phyloP scores from a whole-genome alignment of 1,139 yeast genomes.

The Nakaseomyces glabratus region DNA sequence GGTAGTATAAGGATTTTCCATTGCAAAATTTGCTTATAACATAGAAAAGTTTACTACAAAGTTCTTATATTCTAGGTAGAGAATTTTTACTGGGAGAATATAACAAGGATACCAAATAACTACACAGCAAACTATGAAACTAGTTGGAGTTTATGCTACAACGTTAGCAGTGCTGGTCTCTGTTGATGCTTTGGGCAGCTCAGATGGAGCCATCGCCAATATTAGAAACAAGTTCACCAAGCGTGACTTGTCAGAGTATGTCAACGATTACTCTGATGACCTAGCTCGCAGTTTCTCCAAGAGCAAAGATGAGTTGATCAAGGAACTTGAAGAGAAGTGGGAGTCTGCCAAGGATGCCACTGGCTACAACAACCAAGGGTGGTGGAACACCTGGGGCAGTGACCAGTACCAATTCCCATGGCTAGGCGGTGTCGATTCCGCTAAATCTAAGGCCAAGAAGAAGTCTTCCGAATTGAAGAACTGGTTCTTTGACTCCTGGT shows the following conservation, averaged over 20 bases:
- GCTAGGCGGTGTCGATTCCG: slow-evolving; percentile 2
- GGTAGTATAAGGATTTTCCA: too few species aligned
- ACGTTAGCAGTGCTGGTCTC: slow-evolving; percentile 1
- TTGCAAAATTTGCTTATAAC: too few species aligned
- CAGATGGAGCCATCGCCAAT: slow-evolving; percentile 4
- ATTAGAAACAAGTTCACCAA: slow-evolving; percentile 22
- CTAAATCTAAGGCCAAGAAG: neutral
- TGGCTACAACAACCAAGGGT: slow-evolving; percentile 7
- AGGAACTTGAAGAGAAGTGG: slow-evolving; percentile 29
- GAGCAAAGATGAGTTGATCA: slow-evolving; percentile 21
- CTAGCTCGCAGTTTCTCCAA: slow-evolving; percentile 33
- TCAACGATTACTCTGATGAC: slow-evolving; percentile 26
- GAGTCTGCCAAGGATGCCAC: slow-evolving; percentile 11
- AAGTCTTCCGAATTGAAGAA: slow-evolving; percentile 7
- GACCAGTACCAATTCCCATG: slow-evolving; percentile 6
- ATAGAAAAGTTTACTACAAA: too few species aligned
- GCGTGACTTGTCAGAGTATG: slow-evolving; percentile 20
- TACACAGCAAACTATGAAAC: slow-evolving; percentile 4
- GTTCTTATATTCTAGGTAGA: too few species aligned
- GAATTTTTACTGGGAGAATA: neutral
- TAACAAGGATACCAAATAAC: slow-evolving; percentile 1
- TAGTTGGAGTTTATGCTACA: slow-evolving; percentile 1
- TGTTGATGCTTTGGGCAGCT: slow-evolving; percentile 6
- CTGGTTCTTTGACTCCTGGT: slow-evolving; percentile 48
- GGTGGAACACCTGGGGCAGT: slow-evolving; percentile 6